phyloP scores from a whole-genome alignment of 2,329 filamentous ascomycete genomes.

The Aspergillus fumigatus region DNA sequence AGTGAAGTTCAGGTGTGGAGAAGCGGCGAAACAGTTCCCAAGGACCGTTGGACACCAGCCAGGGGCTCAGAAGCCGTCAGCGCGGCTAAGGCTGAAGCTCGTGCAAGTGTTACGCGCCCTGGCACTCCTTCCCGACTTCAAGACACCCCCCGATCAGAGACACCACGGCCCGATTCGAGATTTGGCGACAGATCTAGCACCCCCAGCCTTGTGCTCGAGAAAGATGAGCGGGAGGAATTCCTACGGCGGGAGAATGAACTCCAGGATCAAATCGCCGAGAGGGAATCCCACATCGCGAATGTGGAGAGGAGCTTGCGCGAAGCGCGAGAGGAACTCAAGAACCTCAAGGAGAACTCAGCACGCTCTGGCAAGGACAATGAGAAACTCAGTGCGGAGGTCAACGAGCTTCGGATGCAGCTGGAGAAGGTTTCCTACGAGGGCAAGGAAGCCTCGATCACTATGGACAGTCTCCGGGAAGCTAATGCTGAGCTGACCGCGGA shows the following conservation, averaged over 20 bases:
- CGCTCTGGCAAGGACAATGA: slow-evolving; percentile 89
- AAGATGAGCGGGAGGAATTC: slow-evolving; percentile 96
- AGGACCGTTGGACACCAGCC: slow-evolving; percentile 77
- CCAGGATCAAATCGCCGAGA: slow-evolving; percentile 93
- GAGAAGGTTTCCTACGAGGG: slow-evolving; percentile 93
- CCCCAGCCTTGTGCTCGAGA: slow-evolving; percentile 82
- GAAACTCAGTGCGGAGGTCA: slow-evolving; percentile 75
- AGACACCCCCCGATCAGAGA: slow-evolving; percentile 52
- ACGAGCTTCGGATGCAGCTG: slow-evolving; percentile 93
- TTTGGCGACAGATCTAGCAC: slow-evolving; percentile 80
- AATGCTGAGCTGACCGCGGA: slow-evolving; percentile 89
- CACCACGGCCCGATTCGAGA: slow-evolving; percentile 58
- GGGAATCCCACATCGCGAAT: slow-evolving; percentile 73
- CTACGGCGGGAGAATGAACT: slow-evolving; percentile 91
- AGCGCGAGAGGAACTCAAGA: slow-evolving; percentile 77
- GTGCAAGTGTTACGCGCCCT: slow-evolving; percentile 41
- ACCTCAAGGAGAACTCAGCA: slow-evolving; percentile 79
- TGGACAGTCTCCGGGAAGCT: slow-evolving; percentile 95
- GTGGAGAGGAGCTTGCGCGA: slow-evolving; percentile 78
- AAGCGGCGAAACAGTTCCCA: slow-evolving; percentile 79
- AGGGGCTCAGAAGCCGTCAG: slow-evolving; percentile 52
- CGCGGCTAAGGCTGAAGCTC: slow-evolving; percentile 45
- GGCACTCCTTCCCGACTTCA: slow-evolving; percentile 39
- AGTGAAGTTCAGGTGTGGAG: slow-evolving; percentile 84
- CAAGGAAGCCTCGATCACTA: slow-evolving; percentile 94